These are phyloP conservation scores for Naganishia antarctica DNA, from an alignment of 768 basidiomycete species.

Conservation along the genomic window DNA sequence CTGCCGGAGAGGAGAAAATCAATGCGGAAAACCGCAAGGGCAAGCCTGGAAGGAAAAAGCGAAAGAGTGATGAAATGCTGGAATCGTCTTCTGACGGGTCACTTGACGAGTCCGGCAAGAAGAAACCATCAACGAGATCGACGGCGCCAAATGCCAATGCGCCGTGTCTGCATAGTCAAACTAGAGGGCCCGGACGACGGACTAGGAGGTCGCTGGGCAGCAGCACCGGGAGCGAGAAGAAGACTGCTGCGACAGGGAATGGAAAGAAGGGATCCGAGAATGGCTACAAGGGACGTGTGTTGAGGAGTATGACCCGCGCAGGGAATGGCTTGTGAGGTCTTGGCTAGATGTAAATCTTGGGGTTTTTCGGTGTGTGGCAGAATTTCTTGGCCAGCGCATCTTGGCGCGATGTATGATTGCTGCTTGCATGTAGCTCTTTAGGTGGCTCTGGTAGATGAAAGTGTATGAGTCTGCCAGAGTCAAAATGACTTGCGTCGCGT, in stretches of 20 bases:
- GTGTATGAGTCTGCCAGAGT: too few species aligned
- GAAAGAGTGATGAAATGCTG: slow-evolving; percentile 15
- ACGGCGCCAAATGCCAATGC: not conserved
- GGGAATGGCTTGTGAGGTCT: slow-evolving; percentile 3
- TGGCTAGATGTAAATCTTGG: not conserved
- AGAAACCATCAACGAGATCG: not conserved
- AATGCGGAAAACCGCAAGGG: not conserved
- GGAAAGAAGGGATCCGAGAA: not conserved
- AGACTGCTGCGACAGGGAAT: not conserved
- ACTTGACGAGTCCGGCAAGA: not conserved
- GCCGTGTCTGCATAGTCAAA: not conserved
- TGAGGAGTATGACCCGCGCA: slow-evolving; percentile 16
- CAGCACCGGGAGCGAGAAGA: not conserved
- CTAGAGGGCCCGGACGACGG: not conserved
- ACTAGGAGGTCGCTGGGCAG: not conserved
- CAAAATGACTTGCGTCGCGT: too few species aligned
- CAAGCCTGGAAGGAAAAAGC: not conserved
- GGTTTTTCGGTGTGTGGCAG: not conserved
- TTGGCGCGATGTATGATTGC: too few species aligned
- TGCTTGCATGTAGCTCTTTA: too few species aligned
- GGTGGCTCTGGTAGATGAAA: too few species aligned
- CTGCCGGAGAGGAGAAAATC: too few species aligned
- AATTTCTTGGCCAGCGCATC: too few species aligned
- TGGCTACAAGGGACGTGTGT: slow-evolving; percentile 8
- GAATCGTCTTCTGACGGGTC: not conserved